phyloP scores from a whole-genome alignment of 306 rosid species.

The Heteromeles arbutifolia region DNA sequence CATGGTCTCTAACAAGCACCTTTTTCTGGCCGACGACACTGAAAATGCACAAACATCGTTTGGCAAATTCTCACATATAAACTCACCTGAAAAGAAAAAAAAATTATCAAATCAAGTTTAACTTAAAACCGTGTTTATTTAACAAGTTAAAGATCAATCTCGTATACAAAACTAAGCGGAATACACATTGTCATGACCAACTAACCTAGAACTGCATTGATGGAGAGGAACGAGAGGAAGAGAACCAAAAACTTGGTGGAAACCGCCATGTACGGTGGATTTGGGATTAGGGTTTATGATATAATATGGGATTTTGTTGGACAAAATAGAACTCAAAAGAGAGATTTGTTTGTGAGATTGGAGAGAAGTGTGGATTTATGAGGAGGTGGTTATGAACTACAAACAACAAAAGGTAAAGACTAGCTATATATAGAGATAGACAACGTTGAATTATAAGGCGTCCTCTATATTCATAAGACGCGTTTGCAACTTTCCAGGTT shows the following conservation, averaged over 20 bases:
- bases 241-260: slow-evolving; percentile 32
- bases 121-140: background rate
- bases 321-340: background rate
- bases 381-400: slow-evolving; percentile 1
- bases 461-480: background rate
- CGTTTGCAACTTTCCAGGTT: background rate
- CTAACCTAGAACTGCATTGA: slow-evolving; percentile 49
- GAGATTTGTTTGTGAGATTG: background rate
- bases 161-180: background rate
- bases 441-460: background rate
- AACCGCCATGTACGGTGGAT: slow-evolving; percentile 31
- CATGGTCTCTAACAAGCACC: slow-evolving; percentile 67
- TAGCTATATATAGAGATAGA: slow-evolving; percentile 19
- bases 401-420: slow-evolving; percentile 11
- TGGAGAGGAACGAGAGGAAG: slow-evolving; percentile 40
- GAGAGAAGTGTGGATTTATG: background rate
- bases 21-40: slow-evolving; percentile 74
- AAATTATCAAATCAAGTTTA: background rate
- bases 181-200: too few relatives aligned
- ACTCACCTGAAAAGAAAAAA: slow-evolving; percentile 25
- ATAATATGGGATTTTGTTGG: background rate
- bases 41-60: slow-evolving; percentile 59
- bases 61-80: slow-evolving; percentile 59
- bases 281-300: background rate
- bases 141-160: background rate